A percentile compares a stretch with the other conserved stretches of the same genome.
Evolutionary conservation across 208 protist species (phyloP).

Genomic region (Entamoeba histolytica): DNA sequence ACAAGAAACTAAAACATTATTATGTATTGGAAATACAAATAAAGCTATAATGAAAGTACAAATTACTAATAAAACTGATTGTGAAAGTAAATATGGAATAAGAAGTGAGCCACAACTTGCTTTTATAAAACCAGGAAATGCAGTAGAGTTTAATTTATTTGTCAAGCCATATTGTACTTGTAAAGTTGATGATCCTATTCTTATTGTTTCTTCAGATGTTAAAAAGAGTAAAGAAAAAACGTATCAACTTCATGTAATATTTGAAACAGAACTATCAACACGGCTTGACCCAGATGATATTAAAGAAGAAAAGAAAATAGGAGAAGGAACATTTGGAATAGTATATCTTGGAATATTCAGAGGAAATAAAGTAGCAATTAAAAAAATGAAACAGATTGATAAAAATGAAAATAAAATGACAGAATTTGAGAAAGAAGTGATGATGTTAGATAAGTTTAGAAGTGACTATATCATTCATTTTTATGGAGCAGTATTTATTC

Average conservation of each 20-base stretch:
- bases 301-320: not conserved
- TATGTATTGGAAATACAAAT: not conserved
- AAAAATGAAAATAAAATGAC: not conserved
- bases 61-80: not conserved
- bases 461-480: not conserved
- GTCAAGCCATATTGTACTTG: not conserved
- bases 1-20: not conserved
- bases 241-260: not conserved
- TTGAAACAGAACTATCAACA: not conserved
- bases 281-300: not conserved
- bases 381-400: not conserved
- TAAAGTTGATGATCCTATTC: not conserved
- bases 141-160: not conserved
- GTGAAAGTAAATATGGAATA: not conserved
- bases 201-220: not conserved
- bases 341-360: not conserved
- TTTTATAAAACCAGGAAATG: not conserved
- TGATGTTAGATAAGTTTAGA: not conserved
- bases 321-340: not conserved
- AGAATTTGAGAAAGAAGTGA: not conserved
- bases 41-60: not conserved
- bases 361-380: not conserved
- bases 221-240: not conserved
- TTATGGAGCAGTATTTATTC: not conserved
- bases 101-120: not conserved